A percentile compares a stretch with the other conserved stretches of the same genome.
phyloP scores from a whole-genome alignment of 2,329 filamentous ascomycete species.

The Mycosphaerelloides madeirae region DNA sequence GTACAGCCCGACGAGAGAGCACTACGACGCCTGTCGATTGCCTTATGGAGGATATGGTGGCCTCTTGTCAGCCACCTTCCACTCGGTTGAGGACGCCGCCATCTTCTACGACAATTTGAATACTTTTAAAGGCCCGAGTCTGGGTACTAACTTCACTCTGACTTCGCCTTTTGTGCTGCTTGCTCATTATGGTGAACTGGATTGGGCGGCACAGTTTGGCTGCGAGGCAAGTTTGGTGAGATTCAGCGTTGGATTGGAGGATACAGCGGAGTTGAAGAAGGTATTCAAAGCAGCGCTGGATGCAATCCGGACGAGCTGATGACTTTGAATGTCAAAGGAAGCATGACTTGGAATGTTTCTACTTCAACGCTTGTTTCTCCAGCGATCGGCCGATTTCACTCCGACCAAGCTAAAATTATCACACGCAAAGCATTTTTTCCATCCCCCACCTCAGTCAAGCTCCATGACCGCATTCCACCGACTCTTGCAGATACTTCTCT shows the following conservation, averaged over 20 bases:
- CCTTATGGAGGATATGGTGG: slow-evolving; percentile 74
- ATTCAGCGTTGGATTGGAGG: slow-evolving; percentile 86
- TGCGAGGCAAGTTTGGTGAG: slow-evolving; percentile 76
- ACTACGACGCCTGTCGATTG: slow-evolving; percentile 75
- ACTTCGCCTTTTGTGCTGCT: slow-evolving; percentile 84
- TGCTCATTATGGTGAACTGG: slow-evolving; percentile 84
- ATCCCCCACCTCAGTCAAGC: too few relatives aligned
- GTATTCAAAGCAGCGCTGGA: slow-evolving; percentile 67
- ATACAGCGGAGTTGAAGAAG: slow-evolving; percentile 59
- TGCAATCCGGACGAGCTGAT: slow-evolving; percentile 38
- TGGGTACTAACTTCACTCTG: slow-evolving; percentile 95
- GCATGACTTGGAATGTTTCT: too few relatives aligned
- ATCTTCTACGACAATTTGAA: slow-evolving; percentile 82
- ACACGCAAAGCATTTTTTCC: too few relatives aligned
- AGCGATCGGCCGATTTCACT: too few relatives aligned
- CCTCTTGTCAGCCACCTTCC: slow-evolving; percentile 77
- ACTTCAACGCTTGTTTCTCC: too few relatives aligned
- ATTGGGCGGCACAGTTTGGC: slow-evolving; percentile 81
- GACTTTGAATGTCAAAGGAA: too few relatives aligned
- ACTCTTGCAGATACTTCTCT: too few relatives aligned
- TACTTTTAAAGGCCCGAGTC: slow-evolving; percentile 86
- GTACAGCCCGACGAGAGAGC: slow-evolving; percentile 60
- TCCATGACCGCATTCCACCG: too few relatives aligned
- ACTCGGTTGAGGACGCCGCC: slow-evolving; percentile 63
- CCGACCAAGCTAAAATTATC: too few relatives aligned